phyloP scores from a whole-genome alignment of 2,329 filamentous ascomycete genomes.

The Lachnellula suecica region DNA sequence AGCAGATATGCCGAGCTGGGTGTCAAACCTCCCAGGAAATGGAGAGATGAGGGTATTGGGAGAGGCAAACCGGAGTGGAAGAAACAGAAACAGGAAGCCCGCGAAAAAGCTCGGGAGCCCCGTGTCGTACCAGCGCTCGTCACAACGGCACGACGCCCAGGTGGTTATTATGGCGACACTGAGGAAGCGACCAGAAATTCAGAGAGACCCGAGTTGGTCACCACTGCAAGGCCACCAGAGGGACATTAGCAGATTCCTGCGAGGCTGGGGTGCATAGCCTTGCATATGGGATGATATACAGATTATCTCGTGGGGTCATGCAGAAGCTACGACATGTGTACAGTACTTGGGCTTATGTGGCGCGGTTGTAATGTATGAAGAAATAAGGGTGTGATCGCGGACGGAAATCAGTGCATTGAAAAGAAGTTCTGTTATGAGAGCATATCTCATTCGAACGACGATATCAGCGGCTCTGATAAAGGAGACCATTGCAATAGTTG shows the following conservation, averaged over 20 bases:
- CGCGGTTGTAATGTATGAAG: not conserved
- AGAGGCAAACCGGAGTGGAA: constrained; percentile 27
- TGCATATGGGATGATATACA: not conserved
- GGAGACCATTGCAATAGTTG: too few relatives aligned
- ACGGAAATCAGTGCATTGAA: not conserved
- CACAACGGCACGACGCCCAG: constrained; percentile 18
- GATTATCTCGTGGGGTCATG: not conserved
- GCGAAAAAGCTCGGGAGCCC: too few relatives aligned
- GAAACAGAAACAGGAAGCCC: constrained; percentile 6
- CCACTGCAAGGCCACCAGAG: not conserved
- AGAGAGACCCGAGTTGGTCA: constrained; percentile 8
- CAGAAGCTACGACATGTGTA: not conserved
- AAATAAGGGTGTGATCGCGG: not conserved
- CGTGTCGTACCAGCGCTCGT: constrained; percentile 16
- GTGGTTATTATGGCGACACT: not conserved
- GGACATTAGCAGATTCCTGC: not conserved
- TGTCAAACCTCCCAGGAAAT: constrained; percentile 58
- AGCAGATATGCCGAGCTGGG: constrained; percentile 57
- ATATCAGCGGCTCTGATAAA: not conserved
- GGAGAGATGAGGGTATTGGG: constrained; percentile 45
- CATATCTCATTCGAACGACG: not conserved
- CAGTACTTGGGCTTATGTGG: not conserved
- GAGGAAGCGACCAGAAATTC: not conserved
- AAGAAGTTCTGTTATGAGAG: not conserved
- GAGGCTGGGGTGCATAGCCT: constrained; percentile 1